Evolutionary conservation across 2,329 filamentous ascomycete species (phyloP).

Genomic region (Colletotrichum musicola): DNA sequence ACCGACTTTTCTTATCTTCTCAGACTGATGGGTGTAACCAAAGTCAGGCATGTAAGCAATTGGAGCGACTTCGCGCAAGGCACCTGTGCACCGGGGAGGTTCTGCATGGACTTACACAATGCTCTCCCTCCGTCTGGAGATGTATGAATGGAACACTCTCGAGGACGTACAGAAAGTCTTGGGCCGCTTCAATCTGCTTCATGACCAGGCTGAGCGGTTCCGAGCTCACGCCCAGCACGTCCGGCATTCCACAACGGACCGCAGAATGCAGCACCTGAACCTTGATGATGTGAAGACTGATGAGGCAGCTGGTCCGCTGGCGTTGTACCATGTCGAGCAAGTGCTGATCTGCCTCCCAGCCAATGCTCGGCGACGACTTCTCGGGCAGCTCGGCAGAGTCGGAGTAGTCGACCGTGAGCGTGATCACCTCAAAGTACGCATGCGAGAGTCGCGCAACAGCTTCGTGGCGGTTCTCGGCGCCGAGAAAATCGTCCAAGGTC

Average conservation of each 20-base stretch:
- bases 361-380: too few species aligned
- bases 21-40: conserved; percentile 46
- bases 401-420: too few species aligned
- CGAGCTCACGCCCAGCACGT: conserved; percentile 13
- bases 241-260: not conserved
- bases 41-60: not conserved
- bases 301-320: conserved; percentile 56
- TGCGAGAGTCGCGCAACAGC: too few species aligned
- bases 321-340: conserved; percentile 32
- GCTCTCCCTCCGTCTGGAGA: conserved; percentile 55
- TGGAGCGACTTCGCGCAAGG: not conserved
- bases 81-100: not conserved
- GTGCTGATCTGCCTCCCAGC: too few species aligned
- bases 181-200: conserved; percentile 57
- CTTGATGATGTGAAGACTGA: conserved; percentile 55
- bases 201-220: conserved; percentile 21
- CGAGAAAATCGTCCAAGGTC: too few species aligned
- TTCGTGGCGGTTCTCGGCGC: too few species aligned
- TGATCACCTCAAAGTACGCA: too few species aligned
- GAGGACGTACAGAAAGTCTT: conserved; percentile 56
- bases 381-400: too few species aligned
- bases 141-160: conserved; percentile 57
- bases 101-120: conserved; percentile 48
- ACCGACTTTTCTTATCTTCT: conserved; percentile 55
- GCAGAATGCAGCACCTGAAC: conserved; percentile 44